phyloP scores from a whole-genome alignment of 306 rosid species.

The Lathyrus aphaca region DNA sequence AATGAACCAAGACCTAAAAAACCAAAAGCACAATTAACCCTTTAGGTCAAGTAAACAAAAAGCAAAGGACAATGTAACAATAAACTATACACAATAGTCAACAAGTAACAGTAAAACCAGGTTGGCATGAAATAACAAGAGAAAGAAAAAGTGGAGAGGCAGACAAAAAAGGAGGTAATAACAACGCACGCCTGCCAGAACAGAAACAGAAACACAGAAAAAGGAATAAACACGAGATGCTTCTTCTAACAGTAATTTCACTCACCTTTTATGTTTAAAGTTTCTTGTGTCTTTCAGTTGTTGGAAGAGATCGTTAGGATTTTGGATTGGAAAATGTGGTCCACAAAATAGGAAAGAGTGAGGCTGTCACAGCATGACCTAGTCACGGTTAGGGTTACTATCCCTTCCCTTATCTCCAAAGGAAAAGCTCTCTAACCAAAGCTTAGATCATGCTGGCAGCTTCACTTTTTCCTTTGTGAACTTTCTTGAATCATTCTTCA shows the following conservation, averaged over 20 bases:
- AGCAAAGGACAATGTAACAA: background rate
- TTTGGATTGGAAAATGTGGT: constrained; percentile 31
- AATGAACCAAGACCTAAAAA: background rate
- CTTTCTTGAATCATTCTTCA: constrained; percentile 29
- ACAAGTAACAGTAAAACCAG: constrained; percentile 15
- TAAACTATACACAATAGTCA: background rate
- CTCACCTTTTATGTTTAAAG: constrained; percentile 38
- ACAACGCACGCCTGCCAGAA: constrained; percentile 55
- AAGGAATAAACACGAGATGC: constrained; percentile 26
- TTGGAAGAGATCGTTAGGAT: constrained; percentile 5
- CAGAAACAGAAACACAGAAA: constrained; percentile 34
- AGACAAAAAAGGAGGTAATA: constrained; percentile 2
- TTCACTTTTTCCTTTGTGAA: constrained; percentile 90
- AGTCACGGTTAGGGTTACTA: constrained; percentile 62
- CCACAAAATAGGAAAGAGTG: constrained; percentile 90
- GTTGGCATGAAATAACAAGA: constrained; percentile 21
- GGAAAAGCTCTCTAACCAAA: constrained; percentile 47
- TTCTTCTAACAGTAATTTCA: constrained; percentile 33
- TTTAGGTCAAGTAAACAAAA: background rate
- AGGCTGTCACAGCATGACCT: constrained; percentile 99
- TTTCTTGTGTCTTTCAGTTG: constrained; percentile 18
- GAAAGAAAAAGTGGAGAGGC: background rate
- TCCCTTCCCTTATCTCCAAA: background rate
- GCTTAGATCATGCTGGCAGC: constrained; percentile 99
- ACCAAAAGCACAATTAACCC: background rate